Evolutionary conservation across 352 stramenopile species (phyloP), one percentile per base, ranked within the genome.

Genomic region (Globisporangium lucens): DNA sequence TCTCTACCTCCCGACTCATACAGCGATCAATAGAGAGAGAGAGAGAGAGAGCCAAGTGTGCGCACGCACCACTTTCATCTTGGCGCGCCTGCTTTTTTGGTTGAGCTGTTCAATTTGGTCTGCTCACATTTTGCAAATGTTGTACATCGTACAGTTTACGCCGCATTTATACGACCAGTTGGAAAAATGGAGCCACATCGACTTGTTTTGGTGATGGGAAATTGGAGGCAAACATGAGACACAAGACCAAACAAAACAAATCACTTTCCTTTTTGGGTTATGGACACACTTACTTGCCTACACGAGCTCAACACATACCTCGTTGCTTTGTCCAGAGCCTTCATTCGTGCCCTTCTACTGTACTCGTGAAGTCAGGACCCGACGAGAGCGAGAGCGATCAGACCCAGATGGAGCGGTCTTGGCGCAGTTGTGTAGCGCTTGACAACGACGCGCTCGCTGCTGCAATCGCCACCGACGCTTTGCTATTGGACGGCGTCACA

Each of bases 401-500:
- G 73, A 75, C 72, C 82, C 59, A 71, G 38, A 71, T 61, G 17
- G 66, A 63, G 29, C 59, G 57, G 13, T 60, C 66, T 24, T 12
- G 38, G 6, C 52, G 66, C 51, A 65, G 27, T 10, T 36, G 51
- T 13, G 61, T 67, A 15, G 51, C 38, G 22, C 51, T 66, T 10
- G 58, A 55, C 17, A 71, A 52, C 7, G 58, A 71, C 33, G 66
- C 66, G n/a, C 38, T 71, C 38, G 59, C 65, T 41, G 65, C 66
- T 41, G 66, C 30, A n/a, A 47, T 33, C 17, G 66, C 59, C 17
- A 4, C 41, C 13, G 46, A 20, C 17, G 63, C 55, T 7, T 56
- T 63, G n/a, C 6, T 15, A 46, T 56, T 58, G 29, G 63, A 55
- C 13, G 30, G 24, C 10, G 10, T n/a, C 41, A 58, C 35, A 35